Base-by-base conservation (phyloP, 176 grass and related monocot genomes). In the Paspalum notatum region DNA sequence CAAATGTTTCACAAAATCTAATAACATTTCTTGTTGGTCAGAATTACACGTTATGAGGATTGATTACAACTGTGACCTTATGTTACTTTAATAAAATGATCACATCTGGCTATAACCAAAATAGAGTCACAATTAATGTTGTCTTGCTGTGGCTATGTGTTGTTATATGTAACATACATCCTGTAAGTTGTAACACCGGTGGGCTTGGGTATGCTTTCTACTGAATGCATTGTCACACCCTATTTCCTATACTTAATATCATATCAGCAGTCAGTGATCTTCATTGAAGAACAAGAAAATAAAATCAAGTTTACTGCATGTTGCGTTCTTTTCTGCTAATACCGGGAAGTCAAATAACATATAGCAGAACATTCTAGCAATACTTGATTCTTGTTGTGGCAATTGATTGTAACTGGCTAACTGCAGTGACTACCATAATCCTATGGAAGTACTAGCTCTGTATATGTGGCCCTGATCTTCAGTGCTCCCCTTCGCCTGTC, bases 81-180 rank as follows among this genome's bases (percentile, higher is more conserved):
- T 78, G 65, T 81, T 67, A 62, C 45, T 9, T 4, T 39, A 38
- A 54, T 13, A 38, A 48, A 58, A 58, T 51, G 7, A 5, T 59
- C 27, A 38, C 42, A 54, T 7, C 38, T 57, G 45, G 24, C 47
- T 77, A 47, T 70, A 77, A 18, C 38, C 37, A 63, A 63, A 61
- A 39, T 4, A 12, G 9, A 25, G 64, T 70, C 48, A 63, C 24
- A 55, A 12, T 62, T 71, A 38, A 53, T 9, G 45, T 0, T 1
- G 15, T 37, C 26, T 56, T 55, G 18, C 1, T 53, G 3, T 20
- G 9, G 50, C 26, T 27, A 39, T 66, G 25, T 46, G 44, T 14
- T 82, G 9, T 66, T 66, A 83, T 66, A 83, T 71, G 32, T 82
- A 58, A 16, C n/a, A 37, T 40, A 62, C 9, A 59, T 12, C 13